Base-by-base conservation (phyloP, 768 basidiomycete species). In the Fomitopsis pulvina region DNA sequence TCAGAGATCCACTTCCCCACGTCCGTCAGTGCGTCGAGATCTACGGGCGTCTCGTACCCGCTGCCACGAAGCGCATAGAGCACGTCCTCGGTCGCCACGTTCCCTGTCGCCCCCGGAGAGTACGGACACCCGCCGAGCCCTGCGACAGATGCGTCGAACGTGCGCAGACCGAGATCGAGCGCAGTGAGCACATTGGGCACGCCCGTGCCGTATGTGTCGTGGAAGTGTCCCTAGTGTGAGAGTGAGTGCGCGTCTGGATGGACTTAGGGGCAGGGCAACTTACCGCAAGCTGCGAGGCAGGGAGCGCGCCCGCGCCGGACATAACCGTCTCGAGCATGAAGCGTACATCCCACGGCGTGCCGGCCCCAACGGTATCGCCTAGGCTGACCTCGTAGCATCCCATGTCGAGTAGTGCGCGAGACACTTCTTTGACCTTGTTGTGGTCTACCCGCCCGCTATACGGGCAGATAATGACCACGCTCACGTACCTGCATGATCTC, bases 121-220 rank as follows among this genome's bases (percentile, higher is more conserved):
- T 91, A 98, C 2, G 94, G 94, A 60, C 95, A 97, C 16, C 94
- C 92, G 2, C 95, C 94, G 1, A 97, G 80, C 0, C 94, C 93
- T 16, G 85, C 92, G 16, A 96, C 81, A 0, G 87, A 83, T 1
- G 87, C 74, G 60, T 88, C 94, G 38, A 98, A 77, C 2, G 91
- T 88, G 10, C 83, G 77, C 11, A 97, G 68, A 14, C 93, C 94
- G 44, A 82, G 68, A 10, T 77, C 70, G 11, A 92, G 76, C 2
- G 88, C 84, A 4, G 80, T 68, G 37, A 90, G 67, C 14, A 88
- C 81, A 57, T 92, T 92, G 14, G 84, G 79, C 11, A 90, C 77
- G 10, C 79, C 91, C 25, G 86, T 87, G 2, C 91, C 92, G 58
- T 81, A 93, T 0, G 92, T 94, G 59, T 95, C 92, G 65, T 94